A percentile compares a stretch with the other conserved stretches of the same genome.
Conservation (phyloP, 129 eudicot genomes). For the Logfia minima region DNA sequence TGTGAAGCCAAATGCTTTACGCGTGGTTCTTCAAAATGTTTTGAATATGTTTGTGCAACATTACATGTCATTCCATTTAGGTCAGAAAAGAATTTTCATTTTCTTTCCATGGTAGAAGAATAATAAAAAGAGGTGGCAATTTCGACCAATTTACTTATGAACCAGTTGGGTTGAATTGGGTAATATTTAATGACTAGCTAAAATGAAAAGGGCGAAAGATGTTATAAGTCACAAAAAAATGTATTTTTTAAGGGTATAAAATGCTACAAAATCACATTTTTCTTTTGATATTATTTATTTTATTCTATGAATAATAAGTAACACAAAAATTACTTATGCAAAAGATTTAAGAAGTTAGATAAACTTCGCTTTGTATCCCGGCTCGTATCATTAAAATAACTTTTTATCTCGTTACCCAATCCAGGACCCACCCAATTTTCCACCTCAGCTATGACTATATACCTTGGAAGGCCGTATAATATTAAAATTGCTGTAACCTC, state of each 20-base stretch:
- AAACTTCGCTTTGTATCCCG: background rate
- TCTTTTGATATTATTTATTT: no score
- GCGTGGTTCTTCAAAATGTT: no score
- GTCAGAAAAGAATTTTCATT: no score
- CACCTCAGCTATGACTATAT: background rate
- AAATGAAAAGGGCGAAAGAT: background rate
- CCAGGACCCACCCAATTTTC: background rate
- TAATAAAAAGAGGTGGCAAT: background rate
- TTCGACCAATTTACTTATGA: background rate
- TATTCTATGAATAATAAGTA: no score
- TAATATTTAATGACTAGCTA: background rate
- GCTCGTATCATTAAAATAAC: background rate
- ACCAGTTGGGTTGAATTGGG: background rate
- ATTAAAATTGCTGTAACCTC: conserved; percentile 89
- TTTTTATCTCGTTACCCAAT: background rate
- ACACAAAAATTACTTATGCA: background rate
- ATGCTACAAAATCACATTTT: background rate
- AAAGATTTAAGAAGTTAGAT: no score
- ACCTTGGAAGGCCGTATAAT: conserved; percentile 90
- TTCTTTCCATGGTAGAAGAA: background rate
- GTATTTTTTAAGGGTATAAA: no score
- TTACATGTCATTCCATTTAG: background rate
- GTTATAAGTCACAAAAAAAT: no score
- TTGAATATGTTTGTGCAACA: background rate
- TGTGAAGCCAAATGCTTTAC: background rate